Evolutionary conservation across 2,329 filamentous ascomycete genomes (phyloP).

Genomic region (Dothidotthia symphoricarpi): DNA sequence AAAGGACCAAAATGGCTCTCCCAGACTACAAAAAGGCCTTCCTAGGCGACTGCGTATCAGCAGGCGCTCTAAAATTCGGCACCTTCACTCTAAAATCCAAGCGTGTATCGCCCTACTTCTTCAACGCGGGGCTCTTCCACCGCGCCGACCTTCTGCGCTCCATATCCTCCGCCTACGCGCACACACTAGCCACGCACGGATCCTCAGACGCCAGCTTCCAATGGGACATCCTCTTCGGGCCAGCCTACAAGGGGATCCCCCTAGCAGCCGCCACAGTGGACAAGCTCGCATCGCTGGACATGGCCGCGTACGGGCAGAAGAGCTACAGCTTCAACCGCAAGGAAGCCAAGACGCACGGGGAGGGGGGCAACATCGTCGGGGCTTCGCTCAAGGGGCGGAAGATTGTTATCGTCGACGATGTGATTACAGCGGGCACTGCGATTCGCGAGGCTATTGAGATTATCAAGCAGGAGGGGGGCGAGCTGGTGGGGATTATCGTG

Average conservation of each 20-base stretch:
- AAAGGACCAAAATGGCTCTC: constrained; percentile 21
- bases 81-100: constrained; percentile 89
- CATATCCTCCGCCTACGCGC: constrained; percentile 78
- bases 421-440: constrained; percentile 92
- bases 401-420: constrained; percentile 91
- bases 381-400: constrained; percentile 79
- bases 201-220: constrained; percentile 47
- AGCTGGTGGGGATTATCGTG: constrained; percentile 82
- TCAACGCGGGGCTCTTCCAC: constrained; percentile 93
- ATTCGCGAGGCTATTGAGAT: constrained; percentile 90
- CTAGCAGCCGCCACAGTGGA: constrained; percentile 75
- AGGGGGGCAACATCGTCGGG: constrained; percentile 90
- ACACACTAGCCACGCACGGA: constrained; percentile 53
- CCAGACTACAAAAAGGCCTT: constrained; percentile 63
- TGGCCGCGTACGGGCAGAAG: constrained; percentile 63
- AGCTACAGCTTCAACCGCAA: constrained; percentile 95
- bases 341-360: constrained; percentile 93
- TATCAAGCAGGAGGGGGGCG: constrained; percentile 80
- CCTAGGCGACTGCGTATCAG: constrained; percentile 65
- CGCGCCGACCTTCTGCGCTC: constrained; percentile 72
- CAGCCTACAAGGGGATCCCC: constrained; percentile 96
- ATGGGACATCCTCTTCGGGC: constrained; percentile 87
- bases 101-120: constrained; percentile 91
- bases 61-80: constrained; percentile 75
- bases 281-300: constrained; percentile 70